These are phyloP conservation scores for Micractinium sp. DNA, from an alignment of 139 green algal species.

Conservation along the genomic window DNA sequence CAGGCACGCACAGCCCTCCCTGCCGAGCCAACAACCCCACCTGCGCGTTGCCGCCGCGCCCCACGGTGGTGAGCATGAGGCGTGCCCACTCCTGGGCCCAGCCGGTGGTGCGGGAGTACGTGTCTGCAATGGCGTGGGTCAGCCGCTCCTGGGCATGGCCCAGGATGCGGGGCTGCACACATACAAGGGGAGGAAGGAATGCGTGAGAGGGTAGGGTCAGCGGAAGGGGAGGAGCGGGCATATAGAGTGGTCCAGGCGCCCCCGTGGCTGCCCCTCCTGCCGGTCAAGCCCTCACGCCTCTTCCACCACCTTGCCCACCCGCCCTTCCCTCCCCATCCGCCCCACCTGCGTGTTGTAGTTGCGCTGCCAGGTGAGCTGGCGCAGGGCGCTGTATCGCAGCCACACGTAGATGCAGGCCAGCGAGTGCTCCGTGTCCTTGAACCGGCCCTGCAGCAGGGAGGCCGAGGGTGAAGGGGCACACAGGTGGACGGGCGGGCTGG, in stretches of 20 bases:
- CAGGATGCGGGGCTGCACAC: conserved; percentile 84
- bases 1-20: neutral
- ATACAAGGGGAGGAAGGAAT: neutral
- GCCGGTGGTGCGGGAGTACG: conserved; percentile 33
- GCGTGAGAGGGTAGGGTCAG: neutral
- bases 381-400: conserved; percentile 91
- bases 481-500: too few species aligned
- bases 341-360: conserved; percentile 98
- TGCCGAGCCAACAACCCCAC: neutral
- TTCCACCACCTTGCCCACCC: neutral
- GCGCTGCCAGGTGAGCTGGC: conserved; percentile 98
- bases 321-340: neutral
- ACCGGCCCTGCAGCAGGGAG: conserved; percentile 40
- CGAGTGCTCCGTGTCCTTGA: conserved; percentile 59
- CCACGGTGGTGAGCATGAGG: conserved; percentile 87
- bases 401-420: conserved; percentile 89
- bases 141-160: conserved; percentile 91
- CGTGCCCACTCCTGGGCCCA: conserved; percentile 88
- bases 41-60: conserved; percentile 88
- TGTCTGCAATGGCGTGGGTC: conserved; percentile 79
- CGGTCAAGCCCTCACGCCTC: neutral
- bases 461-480: too few species aligned
- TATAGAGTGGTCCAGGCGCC: too few species aligned
- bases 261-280: neutral
- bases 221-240: neutral